Percentiles rank a stretch among this genome's conserved stretches.
phyloP scores from a whole-genome alignment of 1,284 basidiomycete species.

The Ustanciosporium gigantosporum region DNA sequence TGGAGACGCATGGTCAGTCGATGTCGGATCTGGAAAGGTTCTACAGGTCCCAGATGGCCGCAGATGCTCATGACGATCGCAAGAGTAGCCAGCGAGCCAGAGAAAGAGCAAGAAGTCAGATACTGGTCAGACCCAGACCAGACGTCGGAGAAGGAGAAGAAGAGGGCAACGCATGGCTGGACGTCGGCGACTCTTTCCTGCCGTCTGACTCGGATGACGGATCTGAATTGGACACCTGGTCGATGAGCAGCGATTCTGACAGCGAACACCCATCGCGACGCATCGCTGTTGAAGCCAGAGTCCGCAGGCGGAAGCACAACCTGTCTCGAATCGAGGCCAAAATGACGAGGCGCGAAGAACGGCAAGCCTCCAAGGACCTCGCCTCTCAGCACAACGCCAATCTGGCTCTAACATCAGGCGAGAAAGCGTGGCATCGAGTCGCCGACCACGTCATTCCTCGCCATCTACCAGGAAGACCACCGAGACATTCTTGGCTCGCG shows the following conservation, averaged over 20 bases:
- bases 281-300: constrained; percentile 19
- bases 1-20: constrained; percentile 37
- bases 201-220: constrained; percentile 42
- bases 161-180: constrained; percentile 20
- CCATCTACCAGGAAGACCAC: constrained; percentile 45
- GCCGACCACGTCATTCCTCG: constrained; percentile 44
- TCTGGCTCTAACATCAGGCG: constrained; percentile 26
- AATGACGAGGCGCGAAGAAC: too few species aligned
- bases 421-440: constrained; percentile 35
- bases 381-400: too few species aligned
- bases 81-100: constrained; percentile 4
- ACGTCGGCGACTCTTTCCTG: constrained; percentile 19
- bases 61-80: not conserved
- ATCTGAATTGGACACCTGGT: constrained; percentile 29
- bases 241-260: constrained; percentile 31
- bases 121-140: not conserved
- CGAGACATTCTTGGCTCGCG: constrained; percentile 47
- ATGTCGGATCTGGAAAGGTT: constrained; percentile 29
- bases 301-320: constrained; percentile 22
- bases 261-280: constrained; percentile 17
- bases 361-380: too few species aligned
- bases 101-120: constrained; percentile 3
- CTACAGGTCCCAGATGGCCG: constrained; percentile 11
- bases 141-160: constrained; percentile 3
- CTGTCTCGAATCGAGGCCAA: constrained; percentile 4